phyloP scores from a whole-genome alignment of 176 grass and related monocot genomes.

The Oryza meyeriana region DNA sequence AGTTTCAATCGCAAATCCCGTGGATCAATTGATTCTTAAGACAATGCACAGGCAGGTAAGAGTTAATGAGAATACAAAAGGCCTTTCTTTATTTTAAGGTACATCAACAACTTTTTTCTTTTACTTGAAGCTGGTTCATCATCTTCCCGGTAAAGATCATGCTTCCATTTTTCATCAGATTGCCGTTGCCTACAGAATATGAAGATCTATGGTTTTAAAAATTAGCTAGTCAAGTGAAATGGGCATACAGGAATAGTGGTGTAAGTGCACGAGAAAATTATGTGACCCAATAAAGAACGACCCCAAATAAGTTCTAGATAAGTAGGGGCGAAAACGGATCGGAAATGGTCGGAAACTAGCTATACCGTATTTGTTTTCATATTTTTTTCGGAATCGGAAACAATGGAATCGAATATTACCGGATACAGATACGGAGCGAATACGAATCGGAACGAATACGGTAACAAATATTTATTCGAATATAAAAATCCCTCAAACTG shows the following conservation, averaged over 20 bases:
- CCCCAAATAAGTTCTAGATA: neutral
- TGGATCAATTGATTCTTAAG: slow-evolving; percentile 64
- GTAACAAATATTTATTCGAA: too few relatives aligned
- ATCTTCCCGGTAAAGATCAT: slow-evolving; percentile 81
- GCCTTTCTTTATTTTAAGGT: slow-evolving; percentile 4
- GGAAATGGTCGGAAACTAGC: too few relatives aligned
- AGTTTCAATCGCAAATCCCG: slow-evolving; percentile 91
- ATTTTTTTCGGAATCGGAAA: too few relatives aligned
- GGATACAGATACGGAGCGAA: too few relatives aligned
- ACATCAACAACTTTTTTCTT: slow-evolving; percentile 26
- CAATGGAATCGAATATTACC: too few relatives aligned
- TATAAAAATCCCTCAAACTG: too few relatives aligned
- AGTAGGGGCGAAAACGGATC: too few relatives aligned
- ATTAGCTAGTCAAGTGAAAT: slow-evolving; percentile 7
- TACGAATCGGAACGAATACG: too few relatives aligned
- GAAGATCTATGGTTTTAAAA: neutral
- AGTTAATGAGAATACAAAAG: slow-evolving; percentile 8
- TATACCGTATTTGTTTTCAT: too few relatives aligned
- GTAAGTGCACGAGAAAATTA: neutral
- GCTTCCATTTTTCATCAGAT: slow-evolving; percentile 92
- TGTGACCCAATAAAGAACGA: neutral
- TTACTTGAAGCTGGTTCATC: slow-evolving; percentile 65
- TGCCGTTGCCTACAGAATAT: slow-evolving; percentile 75
- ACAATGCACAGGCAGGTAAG: slow-evolving; percentile 37
- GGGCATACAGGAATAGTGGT: neutral